Percentiles rank a stretch among this genome's conserved stretches.
phyloP scores from a whole-genome alignment of 2,329 filamentous ascomycete genomes.

The Xylariaceae sp. region DNA sequence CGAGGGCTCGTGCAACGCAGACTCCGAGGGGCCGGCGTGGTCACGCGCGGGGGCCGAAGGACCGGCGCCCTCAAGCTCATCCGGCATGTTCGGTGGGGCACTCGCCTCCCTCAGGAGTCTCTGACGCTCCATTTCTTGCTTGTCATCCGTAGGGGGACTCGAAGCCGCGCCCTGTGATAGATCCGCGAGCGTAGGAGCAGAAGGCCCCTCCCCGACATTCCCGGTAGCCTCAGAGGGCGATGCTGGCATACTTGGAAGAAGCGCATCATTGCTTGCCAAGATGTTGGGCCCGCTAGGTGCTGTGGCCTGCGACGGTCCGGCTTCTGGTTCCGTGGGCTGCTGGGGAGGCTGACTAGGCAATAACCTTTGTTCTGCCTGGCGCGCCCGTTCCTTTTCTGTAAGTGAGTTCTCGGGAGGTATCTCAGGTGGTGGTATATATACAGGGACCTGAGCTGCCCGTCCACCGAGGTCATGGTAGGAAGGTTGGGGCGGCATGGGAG shows the following conservation, averaged over 20 bases:
- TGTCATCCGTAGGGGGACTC: slow-evolving; percentile 51
- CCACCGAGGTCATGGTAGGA: slow-evolving; percentile 26
- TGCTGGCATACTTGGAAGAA: no score
- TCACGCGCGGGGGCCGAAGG: slow-evolving; percentile 12
- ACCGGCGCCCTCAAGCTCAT: slow-evolving; percentile 12
- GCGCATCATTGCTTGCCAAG: not conserved
- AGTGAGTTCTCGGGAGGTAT: slow-evolving; percentile 52
- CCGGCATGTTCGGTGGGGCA: slow-evolving; percentile 34
- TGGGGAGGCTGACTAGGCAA: slow-evolving; percentile 71
- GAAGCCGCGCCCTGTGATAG: slow-evolving; percentile 23
- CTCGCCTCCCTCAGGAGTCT: slow-evolving; percentile 45
- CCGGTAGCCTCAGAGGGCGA: no score
- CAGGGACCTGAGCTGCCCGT: slow-evolving; percentile 30
- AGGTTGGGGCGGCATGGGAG: slow-evolving; percentile 22
- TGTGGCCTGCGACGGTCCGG: slow-evolving; percentile 33
- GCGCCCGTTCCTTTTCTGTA: slow-evolving; percentile 75
- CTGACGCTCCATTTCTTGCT: slow-evolving; percentile 57
- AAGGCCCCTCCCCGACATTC: slow-evolving; percentile 24
- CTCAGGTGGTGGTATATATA: slow-evolving; percentile 53
- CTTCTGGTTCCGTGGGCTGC: slow-evolving; percentile 21
- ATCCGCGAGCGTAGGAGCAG: slow-evolving; percentile 40
- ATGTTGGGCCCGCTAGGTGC: slow-evolving; percentile 2
- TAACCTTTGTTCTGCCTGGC: slow-evolving; percentile 68
- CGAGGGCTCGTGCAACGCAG: slow-evolving; percentile 18
- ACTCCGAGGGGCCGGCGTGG: slow-evolving; percentile 16